Evolutionary conservation across 2,329 filamentous ascomycete genomes (phyloP).

Genomic region (Epichloe brachyelytri): DNA sequence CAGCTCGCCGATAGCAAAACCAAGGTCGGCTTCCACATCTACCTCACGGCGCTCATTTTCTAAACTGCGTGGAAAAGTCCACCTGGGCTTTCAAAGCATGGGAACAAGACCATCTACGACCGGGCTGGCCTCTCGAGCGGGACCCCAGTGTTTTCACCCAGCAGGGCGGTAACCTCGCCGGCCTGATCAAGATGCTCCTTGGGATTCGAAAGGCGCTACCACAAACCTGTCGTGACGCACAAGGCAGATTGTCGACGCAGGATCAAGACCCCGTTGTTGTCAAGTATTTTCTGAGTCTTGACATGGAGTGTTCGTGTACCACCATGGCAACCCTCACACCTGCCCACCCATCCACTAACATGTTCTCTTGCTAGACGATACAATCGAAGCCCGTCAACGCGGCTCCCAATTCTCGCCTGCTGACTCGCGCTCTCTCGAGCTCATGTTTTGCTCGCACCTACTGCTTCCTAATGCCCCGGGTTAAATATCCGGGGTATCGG

Average conservation of each 20-base stretch:
- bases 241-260: constrained; percentile 35
- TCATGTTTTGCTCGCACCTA: constrained; percentile 36
- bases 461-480: constrained; percentile 24
- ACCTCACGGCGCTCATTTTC: constrained; percentile 47
- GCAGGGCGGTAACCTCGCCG: constrained; percentile 45
- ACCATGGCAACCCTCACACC: background rate
- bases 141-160: constrained; percentile 43
- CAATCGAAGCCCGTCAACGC: constrained; percentile 31
- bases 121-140: constrained; percentile 47
- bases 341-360: background rate
- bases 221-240: constrained; percentile 31
- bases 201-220: constrained; percentile 48
- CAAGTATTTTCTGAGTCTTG: constrained; percentile 42
- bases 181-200: constrained; percentile 47
- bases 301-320: constrained; percentile 45
- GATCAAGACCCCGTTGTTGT: constrained; percentile 32
- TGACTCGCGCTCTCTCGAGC: constrained; percentile 36
- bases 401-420: constrained; percentile 37
- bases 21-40: constrained; percentile 47
- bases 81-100: constrained; percentile 58
- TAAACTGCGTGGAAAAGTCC: constrained; percentile 54
- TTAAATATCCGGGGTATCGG: background rate
- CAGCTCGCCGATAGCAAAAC: constrained; percentile 47
- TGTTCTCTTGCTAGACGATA: constrained; percentile 15
- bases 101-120: constrained; percentile 48